These are phyloP conservation scores for Lyophyllum shimeji DNA, from an alignment of 768 basidiomycete species.

Conservation along the genomic window DNA sequence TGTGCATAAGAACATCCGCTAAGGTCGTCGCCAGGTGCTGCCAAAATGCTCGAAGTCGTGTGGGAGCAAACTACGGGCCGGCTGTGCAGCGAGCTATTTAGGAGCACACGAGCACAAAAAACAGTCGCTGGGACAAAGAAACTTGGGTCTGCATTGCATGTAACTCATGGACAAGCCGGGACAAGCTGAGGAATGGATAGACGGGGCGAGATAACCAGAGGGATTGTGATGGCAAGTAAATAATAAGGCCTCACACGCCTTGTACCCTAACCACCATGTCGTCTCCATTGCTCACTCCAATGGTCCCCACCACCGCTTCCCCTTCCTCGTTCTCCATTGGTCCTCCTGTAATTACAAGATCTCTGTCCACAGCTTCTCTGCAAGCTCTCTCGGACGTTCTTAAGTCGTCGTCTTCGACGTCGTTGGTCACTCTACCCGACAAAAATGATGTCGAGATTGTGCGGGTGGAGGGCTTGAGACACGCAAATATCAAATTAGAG, in stretches of 20 bases:
- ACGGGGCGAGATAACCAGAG: background rate
- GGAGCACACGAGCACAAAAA: constrained; percentile 16
- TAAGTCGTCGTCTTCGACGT: constrained; percentile 29
- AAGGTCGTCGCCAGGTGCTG: background rate
- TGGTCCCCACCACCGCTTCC: constrained; percentile 9
- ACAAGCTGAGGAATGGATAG: background rate
- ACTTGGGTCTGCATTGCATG: background rate
- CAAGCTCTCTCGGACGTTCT: constrained; percentile 31
- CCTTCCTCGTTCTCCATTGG: constrained; percentile 19
- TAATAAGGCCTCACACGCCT: constrained; percentile 4
- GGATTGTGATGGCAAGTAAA: constrained; percentile 2
- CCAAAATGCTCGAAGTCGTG: background rate
- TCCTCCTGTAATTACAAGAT: constrained; percentile 18
- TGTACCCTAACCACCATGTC: constrained; percentile 13
- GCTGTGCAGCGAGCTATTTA: background rate
- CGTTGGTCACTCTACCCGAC: constrained; percentile 36
- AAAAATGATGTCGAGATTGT: constrained; percentile 41
- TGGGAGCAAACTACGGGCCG: constrained; percentile 1
- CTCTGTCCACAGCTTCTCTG: constrained; percentile 33
- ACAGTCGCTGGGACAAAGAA: background rate
- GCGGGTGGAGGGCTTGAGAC: constrained; percentile 58
- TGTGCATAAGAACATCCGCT: too few relatives aligned
- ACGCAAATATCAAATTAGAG: constrained; percentile 55
- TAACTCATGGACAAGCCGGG: background rate
- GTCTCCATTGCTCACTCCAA: constrained; percentile 13